Evolutionary conservation across 2,329 filamentous ascomycete genomes (phyloP).

Genomic region (Colletotrichum liaoningense): DNA sequence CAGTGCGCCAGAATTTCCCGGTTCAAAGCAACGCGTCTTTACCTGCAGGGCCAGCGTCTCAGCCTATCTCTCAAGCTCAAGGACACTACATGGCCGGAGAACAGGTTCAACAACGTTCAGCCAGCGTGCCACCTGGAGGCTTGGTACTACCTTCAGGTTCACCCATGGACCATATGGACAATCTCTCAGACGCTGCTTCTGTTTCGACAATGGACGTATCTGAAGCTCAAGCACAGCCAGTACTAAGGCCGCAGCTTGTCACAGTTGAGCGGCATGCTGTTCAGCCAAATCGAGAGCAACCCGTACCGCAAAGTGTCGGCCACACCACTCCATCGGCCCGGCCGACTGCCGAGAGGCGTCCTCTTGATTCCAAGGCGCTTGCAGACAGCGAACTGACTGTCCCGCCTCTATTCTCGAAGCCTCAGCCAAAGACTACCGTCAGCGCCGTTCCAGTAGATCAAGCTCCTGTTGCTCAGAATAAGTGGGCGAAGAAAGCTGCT

Average conservation of each 20-base stretch:
- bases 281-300: not conserved
- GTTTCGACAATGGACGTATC: constrained; percentile 40
- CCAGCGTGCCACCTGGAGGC: not conserved
- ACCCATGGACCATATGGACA: constrained; percentile 7
- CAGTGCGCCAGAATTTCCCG: not conserved
- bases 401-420: constrained; percentile 28
- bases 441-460: not conserved
- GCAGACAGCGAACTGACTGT: not conserved
- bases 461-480: constrained; percentile 14
- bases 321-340: not conserved
- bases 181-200: constrained; percentile 36
- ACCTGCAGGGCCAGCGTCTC: too few relatives aligned
- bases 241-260: constrained; percentile 38
- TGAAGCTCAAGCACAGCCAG: constrained; percentile 38
- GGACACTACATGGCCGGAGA: not conserved
- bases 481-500: constrained; percentile 40
- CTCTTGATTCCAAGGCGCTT: not conserved
- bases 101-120: not conserved
- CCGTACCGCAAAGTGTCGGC: too few relatives aligned
- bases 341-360: not conserved
- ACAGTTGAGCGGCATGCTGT: constrained; percentile 15
- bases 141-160: not conserved
- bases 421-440: not conserved
- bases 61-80: not conserved
- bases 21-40: not conserved